Conservation (phyloP, 164 flowering plant species). For the Tetracentron sinense region DNA sequence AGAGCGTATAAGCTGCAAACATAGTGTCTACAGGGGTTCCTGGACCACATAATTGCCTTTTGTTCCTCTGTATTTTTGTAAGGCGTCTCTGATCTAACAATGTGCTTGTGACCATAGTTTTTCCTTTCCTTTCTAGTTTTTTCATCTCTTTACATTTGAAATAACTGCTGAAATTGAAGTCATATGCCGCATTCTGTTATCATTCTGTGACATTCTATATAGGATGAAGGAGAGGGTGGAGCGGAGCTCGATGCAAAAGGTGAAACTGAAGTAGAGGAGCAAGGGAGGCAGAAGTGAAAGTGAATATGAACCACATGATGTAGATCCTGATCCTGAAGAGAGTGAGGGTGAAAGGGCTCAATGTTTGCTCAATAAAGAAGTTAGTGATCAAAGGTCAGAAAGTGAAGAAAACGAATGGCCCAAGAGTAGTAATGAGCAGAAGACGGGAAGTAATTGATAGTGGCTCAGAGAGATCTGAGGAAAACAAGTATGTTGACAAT, state of each 20-base stretch:
- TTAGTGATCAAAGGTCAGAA: slow-evolving; percentile 57
- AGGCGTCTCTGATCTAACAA: no score
- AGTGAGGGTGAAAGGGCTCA: slow-evolving; percentile 89
- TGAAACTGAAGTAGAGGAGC: slow-evolving; percentile 69
- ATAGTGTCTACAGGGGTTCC: no score
- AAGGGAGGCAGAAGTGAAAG: slow-evolving; percentile 84
- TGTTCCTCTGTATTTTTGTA: no score
- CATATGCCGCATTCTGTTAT: no score
- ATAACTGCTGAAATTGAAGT: no score
- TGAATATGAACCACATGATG: slow-evolving; percentile 63
- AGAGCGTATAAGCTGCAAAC: no score
- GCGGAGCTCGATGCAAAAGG: slow-evolving; percentile 33
- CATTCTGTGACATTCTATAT: no score
- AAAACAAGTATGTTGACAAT: slow-evolving; percentile 55
- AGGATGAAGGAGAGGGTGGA: slow-evolving; percentile 60
- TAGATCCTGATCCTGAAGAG: slow-evolving; percentile 68
- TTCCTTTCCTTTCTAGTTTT: no score
- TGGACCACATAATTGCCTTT: no score
- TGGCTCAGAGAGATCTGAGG: slow-evolving; percentile 86
- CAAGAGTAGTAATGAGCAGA: slow-evolving; percentile 64
- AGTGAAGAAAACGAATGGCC: slow-evolving; percentile 77
- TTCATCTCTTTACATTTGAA: no score
- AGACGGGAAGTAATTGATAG: slow-evolving; percentile 62
- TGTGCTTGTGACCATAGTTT: no score
- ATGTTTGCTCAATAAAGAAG: slow-evolving; percentile 73